Base-by-base conservation (phyloP, 2,329 filamentous ascomycete species). In the Bertia moriformis region DNA sequence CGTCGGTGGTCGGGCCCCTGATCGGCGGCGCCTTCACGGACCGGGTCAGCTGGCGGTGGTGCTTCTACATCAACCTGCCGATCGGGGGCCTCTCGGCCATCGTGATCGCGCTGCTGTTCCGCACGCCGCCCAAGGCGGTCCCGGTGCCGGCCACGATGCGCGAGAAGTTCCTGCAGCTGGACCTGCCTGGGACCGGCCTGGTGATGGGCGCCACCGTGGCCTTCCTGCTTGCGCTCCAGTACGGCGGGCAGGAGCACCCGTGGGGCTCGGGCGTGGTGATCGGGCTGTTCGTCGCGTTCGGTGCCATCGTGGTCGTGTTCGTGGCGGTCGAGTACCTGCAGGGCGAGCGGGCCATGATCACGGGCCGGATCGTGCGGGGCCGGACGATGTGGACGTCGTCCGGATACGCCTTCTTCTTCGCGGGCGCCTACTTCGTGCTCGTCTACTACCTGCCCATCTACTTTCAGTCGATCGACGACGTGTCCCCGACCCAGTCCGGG, bases 401-500 rank as follows among this genome's bases (percentile, higher is more conserved):
- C 18, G 7, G 61, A 3, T 64, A 60, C 30, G 56, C 58, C 18
- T 57, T 65, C 20, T 58, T 64, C 40, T 55, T 68, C 14, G 60
- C 61, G 13, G 56, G 59, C 2, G 52, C 58, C 10, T 62, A 65
- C 38, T 62, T 69, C 42, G 46, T 67, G 1, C 51, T 61, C 1
- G 50, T 66, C 3, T 67, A 63, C 52, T 67, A 66, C 43, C 51
- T 69, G 4, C 66, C 67, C 2, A 57, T 70, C 42, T 71, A 67
- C 56, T 69, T 72, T 50, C 64, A 72, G 51, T 58, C 60, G 20
- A 57, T 70, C 43, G 59, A 59, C 42, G 56, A 55, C 13, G 55
- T 56, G 29, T 52, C 48, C 10, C 56, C 62, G 2, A 56, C 56
- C 10, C 45, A 52, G 14, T 53, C 50, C 1, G 62, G 60, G 2